Conservation (phyloP, 495 filamentous ascomycete species). For the Daldinia loculata region DNA sequence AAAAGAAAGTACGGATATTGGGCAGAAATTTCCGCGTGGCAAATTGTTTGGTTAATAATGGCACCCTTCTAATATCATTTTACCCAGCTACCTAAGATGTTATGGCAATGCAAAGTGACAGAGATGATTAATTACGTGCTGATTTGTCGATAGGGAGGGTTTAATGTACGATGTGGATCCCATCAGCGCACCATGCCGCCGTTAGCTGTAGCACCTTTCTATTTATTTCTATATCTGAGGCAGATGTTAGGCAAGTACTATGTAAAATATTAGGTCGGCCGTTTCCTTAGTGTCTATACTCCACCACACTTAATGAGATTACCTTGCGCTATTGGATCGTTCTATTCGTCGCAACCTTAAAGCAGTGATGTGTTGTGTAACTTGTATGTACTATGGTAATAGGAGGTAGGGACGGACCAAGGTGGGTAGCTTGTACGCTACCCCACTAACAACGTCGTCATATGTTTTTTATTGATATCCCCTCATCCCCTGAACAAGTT, state of each 20-base stretch:
- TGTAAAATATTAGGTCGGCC: not conserved
- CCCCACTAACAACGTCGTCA: constrained; percentile 43
- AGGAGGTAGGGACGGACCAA: not conserved
- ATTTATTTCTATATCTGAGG: not conserved
- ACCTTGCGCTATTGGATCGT: constrained; percentile 19
- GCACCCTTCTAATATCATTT: not conserved
- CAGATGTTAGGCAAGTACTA: not conserved
- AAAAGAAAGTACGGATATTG: constrained; percentile 10
- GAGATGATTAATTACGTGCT: not conserved
- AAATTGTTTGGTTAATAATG: constrained; percentile 28
- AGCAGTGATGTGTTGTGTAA: constrained; percentile 2
- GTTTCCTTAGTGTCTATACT: not conserved
- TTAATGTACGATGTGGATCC: not conserved
- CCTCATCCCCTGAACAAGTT: constrained; percentile 22
- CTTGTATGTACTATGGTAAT: constrained; percentile 3
- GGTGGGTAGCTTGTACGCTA: constrained; percentile 4
- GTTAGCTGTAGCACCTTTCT: not conserved
- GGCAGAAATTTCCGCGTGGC: constrained; percentile 26
- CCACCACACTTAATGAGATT: constrained; percentile 34
- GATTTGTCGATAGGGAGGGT: not conserved
- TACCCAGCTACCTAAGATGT: not conserved
- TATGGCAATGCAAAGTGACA: too few species aligned
- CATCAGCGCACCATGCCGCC: not conserved
- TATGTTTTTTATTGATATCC: constrained; percentile 33
- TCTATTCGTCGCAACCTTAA: constrained; percentile 6